Conservation (phyloP, 768 basidiomycete genomes). For the Hygrocybe coccinea region DNA sequence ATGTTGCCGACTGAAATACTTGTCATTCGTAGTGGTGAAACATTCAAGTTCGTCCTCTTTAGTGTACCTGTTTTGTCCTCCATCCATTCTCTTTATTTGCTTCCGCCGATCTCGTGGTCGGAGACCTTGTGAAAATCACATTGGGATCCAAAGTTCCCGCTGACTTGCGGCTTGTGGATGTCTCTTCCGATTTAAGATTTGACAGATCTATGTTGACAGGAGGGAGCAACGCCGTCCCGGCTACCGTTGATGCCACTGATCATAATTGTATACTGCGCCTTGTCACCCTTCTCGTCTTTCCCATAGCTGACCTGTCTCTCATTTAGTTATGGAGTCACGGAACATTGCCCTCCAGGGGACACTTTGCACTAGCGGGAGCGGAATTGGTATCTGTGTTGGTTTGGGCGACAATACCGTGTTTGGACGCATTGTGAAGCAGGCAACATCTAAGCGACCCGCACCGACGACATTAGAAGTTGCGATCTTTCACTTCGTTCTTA, state of each 20-base stretch:
- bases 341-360: conserved; percentile 60
- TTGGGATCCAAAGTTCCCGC: conserved; percentile 71
- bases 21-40: conserved; percentile 48
- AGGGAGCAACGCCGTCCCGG: conserved; percentile 39
- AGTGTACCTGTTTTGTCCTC: neutral
- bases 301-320: conserved; percentile 15
- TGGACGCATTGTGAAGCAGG: conserved; percentile 37
- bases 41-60: conserved; percentile 20
- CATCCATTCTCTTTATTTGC: conserved; percentile 33
- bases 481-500: conserved; percentile 49
- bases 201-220: conserved; percentile 66
- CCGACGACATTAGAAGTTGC: conserved; percentile 51
- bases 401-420: conserved; percentile 50
- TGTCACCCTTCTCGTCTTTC: neutral
- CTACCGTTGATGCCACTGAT: conserved; percentile 32
- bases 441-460: conserved; percentile 31
- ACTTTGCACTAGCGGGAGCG: conserved; percentile 47
- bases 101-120: conserved; percentile 60
- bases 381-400: conserved; percentile 43
- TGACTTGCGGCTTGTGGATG: conserved; percentile 59
- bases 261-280: conserved; percentile 26
- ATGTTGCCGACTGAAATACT: conserved; percentile 63
- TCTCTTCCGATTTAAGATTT: conserved; percentile 52
- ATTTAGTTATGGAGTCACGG: conserved; percentile 37
- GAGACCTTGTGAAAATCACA: conserved; percentile 58